Conservation (phyloP, 192 early-diverging fungal genomes). For the Backusella psychrophila region DNA sequence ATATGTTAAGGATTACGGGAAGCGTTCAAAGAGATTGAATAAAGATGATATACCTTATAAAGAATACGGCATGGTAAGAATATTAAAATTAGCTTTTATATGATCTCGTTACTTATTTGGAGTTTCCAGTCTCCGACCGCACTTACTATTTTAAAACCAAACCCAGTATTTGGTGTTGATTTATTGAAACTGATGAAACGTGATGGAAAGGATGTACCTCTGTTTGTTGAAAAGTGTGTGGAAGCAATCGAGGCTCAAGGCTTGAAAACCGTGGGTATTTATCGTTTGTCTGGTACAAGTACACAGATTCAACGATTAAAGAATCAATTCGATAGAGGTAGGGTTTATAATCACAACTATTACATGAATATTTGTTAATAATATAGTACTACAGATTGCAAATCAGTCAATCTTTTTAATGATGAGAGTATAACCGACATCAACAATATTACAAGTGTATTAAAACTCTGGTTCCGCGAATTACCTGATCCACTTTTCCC, state of each 20-base stretch:
- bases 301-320: constrained; percentile 73
- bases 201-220: constrained; percentile 71
- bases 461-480: constrained; percentile 95
- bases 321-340: constrained; percentile 72
- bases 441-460: constrained; percentile 77
- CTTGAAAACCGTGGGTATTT: constrained; percentile 79
- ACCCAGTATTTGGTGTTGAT: constrained; percentile 81
- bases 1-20: constrained; percentile 40
- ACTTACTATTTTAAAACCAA: constrained; percentile 62
- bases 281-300: constrained; percentile 83
- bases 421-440: constrained; percentile 69
- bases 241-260: constrained; percentile 78
- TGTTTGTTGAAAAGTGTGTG: constrained; percentile 77
- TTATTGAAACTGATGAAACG: constrained; percentile 68
- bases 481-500: constrained; percentile 90
- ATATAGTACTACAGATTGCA: constrained; percentile 44
- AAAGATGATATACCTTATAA: constrained; percentile 42
- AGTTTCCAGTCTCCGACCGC: constrained; percentile 49
- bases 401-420: constrained; percentile 60
- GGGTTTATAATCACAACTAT: neutral
- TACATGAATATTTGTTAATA: neutral
- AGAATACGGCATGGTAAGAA: constrained; percentile 42
- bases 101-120: neutral
- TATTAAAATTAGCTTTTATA: constrained; percentile 6
- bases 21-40: constrained; percentile 19